Conservation (phyloP, 768 basidiomycete genomes). For the Amanita jacksonii region DNA sequence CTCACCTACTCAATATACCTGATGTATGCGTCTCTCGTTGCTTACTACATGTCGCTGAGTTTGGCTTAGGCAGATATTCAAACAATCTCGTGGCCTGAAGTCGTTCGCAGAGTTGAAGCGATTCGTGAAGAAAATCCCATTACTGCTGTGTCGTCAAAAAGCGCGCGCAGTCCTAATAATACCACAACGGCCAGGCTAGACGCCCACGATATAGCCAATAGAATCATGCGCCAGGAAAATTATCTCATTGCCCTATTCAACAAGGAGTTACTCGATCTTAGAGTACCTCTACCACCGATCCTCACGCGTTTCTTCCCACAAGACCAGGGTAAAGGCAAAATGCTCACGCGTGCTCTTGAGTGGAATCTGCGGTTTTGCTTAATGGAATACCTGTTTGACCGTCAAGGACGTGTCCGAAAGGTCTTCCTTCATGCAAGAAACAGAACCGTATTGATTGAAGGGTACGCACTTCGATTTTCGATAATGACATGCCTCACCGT, state of each 20-base stretch:
- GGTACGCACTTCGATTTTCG: constrained; percentile 35
- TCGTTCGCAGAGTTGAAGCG: constrained; percentile 81
- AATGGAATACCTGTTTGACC: constrained; percentile 91
- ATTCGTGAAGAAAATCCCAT: constrained; percentile 92
- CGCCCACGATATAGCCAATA: constrained; percentile 95
- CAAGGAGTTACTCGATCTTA: constrained; percentile 87
- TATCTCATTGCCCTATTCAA: constrained; percentile 97
- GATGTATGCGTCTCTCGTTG: constrained; percentile 47
- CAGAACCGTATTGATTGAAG: constrained; percentile 66
- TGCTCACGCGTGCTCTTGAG: constrained; percentile 84
- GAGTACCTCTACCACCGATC: constrained; percentile 63
- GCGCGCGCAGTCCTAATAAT: constrained; percentile 39
- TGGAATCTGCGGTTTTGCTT: constrained; percentile 97
- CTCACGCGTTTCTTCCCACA: constrained; percentile 41
- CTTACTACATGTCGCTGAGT: constrained; percentile 7
- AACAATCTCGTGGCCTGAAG: constrained; percentile 93
- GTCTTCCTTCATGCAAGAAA: constrained; percentile 87
- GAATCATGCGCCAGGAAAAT: constrained; percentile 97
- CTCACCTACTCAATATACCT: constrained; percentile 85
- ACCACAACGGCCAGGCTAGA: constrained; percentile 82
- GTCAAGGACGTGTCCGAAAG: constrained; percentile 82
- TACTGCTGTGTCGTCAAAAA: constrained; percentile 71
- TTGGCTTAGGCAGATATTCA: constrained; percentile 80
- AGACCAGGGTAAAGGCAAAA: constrained; percentile 60
- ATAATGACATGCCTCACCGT: not conserved